Base-by-base conservation (phyloP, 2,329 filamentous ascomycete genomes). In the Dothideomycetes sp. region DNA sequence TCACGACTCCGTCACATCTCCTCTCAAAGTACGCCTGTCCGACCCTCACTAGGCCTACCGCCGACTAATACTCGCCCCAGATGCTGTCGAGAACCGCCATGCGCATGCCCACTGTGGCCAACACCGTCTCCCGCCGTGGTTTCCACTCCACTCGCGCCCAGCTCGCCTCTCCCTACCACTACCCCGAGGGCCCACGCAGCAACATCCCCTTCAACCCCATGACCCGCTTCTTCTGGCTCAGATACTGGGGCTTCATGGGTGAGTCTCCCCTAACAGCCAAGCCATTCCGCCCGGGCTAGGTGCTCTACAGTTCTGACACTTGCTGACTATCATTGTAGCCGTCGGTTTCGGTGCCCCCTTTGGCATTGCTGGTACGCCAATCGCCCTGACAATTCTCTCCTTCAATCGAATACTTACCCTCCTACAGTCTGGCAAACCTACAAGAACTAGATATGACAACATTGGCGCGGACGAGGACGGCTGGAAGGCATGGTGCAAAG, bases 121-220 rank as follows among this genome's bases (percentile, higher is more conserved):
- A 79, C 60, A 69, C 74, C 50, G 72, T 87, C 69, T 75, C 81
- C 75, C 86, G 87, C 72, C 88, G 91, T 66, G 86, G 82, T 70
- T 95, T 98, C 81, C 82, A 87, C 66, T 79, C 85, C 59, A 93
- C 89, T 63, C 84, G 85, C 59, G 68, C 82, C 62, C 86, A 84
- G 65, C 70, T 94, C 62, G 77, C 73, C 56, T 93, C 85, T 62
- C 88, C 88, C 49, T 95, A 94, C 81, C 91, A 98, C 75, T 98
- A 98, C 73, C 82, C 89, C 55, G 89, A 96, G 73, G 91, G 89
- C 50, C 84, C 89, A 59, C 83, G 86, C 68, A 81, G 75, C 73
- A 96, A 95, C 77, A 69, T 98, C 51, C 91, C 91, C 52, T 98
- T 98, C 79, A 94, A 98, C 75, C 84, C 91, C 52, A 74, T 85